These are phyloP conservation scores for Boletus huronensis DNA, from an alignment of 768 basidiomycete species.

Conservation along the genomic window DNA sequence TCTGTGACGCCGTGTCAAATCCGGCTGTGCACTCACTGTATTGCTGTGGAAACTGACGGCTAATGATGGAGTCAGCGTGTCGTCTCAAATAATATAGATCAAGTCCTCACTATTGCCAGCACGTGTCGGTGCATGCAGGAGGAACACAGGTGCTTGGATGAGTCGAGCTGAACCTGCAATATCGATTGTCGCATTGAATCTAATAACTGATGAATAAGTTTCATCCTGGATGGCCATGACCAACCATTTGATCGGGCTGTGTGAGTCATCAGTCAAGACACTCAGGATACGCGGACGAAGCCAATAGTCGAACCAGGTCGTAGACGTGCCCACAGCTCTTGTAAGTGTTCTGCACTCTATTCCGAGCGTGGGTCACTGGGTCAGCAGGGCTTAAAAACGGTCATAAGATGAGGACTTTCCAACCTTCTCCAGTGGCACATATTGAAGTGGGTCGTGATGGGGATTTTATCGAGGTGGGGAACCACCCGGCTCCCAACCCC, in stretches of 20 bases:
- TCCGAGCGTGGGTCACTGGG: conserved; percentile 1
- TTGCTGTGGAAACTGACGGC: conserved; percentile 68
- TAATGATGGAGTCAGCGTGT: conserved; percentile 32
- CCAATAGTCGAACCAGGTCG: conserved; percentile 43
- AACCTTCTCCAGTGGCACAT: conserved; percentile 80
- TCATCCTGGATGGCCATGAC: conserved; percentile 11
- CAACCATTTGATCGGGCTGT: conserved; percentile 62
- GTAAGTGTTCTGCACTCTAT: conserved; percentile 64
- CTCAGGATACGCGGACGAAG: conserved; percentile 9
- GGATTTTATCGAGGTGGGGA: conserved; percentile 6
- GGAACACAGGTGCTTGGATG: conserved; percentile 59
- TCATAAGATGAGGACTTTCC: conserved; percentile 18
- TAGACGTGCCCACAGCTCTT: conserved; percentile 53
- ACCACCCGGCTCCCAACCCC: neutral
- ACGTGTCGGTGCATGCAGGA: conserved; percentile 54
- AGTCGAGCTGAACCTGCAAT: conserved; percentile 67
- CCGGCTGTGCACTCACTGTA: conserved; percentile 47
- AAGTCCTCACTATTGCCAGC: conserved; percentile 73
- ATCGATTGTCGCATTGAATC: conserved; percentile 62
- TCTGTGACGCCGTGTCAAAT: conserved; percentile 6
- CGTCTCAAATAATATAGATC: conserved; percentile 4
- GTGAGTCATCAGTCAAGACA: conserved; percentile 10
- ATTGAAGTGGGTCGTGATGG: conserved; percentile 22
- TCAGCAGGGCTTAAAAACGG: conserved; percentile 14
- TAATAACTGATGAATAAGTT: conserved; percentile 30